phyloP scores from a whole-genome alignment of 2,329 filamentous ascomycete species.

The Hymenoscyphus occultus region DNA sequence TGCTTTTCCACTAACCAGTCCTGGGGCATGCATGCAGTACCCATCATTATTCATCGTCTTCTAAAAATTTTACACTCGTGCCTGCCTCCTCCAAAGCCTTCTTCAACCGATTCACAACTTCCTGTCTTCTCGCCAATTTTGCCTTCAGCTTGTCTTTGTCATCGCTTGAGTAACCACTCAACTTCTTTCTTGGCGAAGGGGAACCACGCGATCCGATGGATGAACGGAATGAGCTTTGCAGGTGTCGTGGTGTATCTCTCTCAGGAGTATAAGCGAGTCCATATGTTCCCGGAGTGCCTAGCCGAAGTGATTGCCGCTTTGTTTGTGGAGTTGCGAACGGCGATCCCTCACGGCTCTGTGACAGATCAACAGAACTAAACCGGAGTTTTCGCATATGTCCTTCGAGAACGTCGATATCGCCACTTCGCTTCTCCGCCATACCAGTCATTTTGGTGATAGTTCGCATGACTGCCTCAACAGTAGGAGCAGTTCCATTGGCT shows the following conservation, averaged over 20 bases:
- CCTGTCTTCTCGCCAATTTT: slow-evolving; percentile 51
- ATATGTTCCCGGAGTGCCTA: slow-evolving; percentile 29
- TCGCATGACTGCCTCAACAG: slow-evolving; percentile 85
- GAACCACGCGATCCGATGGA: slow-evolving; percentile 29
- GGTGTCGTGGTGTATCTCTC: slow-evolving; percentile 25
- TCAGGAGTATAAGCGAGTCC: slow-evolving; percentile 34
- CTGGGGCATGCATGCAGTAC: not conserved
- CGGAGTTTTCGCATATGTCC: slow-evolving; percentile 75
- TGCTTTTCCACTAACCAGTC: not conserved
- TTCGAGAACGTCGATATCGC: slow-evolving; percentile 87
- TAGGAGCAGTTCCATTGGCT: slow-evolving; percentile 57
- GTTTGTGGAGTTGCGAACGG: slow-evolving; percentile 39
- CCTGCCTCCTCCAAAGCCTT: slow-evolving; percentile 34
- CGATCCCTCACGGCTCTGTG: slow-evolving; percentile 45
- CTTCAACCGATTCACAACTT: slow-evolving; percentile 50
- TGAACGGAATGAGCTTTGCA: slow-evolving; percentile 33
- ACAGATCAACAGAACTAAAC: slow-evolving; percentile 39
- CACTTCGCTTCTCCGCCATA: slow-evolving; percentile 88
- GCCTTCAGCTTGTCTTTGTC: slow-evolving; percentile 57
- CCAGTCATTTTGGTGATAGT: slow-evolving; percentile 91
- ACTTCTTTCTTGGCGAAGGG: slow-evolving; percentile 54
- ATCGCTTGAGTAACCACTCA: slow-evolving; percentile 57
- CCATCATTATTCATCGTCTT: slow-evolving; percentile 26
- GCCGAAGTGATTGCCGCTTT: slow-evolving; percentile 24
- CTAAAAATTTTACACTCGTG: slow-evolving; percentile 32